phyloP scores from a whole-genome alignment of 1,139 yeast genomes.

The Ashbya aceris region DNA sequence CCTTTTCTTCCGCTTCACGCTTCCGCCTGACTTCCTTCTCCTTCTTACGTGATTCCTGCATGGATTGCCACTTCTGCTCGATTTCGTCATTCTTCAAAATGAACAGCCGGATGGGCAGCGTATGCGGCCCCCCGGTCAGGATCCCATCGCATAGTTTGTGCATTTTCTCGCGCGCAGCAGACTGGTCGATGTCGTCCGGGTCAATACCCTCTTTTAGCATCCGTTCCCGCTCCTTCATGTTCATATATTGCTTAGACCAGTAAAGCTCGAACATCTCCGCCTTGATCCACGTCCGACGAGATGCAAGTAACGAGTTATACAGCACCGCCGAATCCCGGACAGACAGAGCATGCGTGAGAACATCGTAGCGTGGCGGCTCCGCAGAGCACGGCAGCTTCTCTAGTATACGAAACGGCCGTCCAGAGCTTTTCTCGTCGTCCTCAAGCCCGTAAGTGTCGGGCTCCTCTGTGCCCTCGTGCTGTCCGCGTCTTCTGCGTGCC shows the following conservation, averaged over 20 bases:
- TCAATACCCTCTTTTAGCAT: constrained; percentile 28
- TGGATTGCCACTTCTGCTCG: constrained; percentile 32
- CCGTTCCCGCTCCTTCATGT: constrained; percentile 11
- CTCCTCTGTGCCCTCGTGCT: constrained; percentile 9
- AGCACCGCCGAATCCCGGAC: constrained; percentile 65
- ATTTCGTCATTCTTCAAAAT: constrained; percentile 66
- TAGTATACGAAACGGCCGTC: constrained; percentile 38
- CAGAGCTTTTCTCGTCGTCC: constrained; percentile 9
- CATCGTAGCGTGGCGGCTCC: constrained; percentile 48
- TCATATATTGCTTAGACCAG: constrained; percentile 49
- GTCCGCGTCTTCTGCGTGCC: constrained; percentile 7
- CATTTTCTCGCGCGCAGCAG: constrained; percentile 62
- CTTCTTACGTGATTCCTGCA: constrained; percentile 31
- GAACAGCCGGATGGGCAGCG: constrained; percentile 65
- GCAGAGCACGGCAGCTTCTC: constrained; percentile 65
- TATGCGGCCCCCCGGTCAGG: constrained; percentile 74
- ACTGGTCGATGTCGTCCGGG: constrained; percentile 36
- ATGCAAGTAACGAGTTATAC: constrained; percentile 62
- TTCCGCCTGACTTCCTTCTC: constrained; percentile 32
- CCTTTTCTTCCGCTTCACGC: constrained; percentile 31
- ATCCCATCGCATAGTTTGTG: constrained; percentile 74
- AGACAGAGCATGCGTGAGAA: constrained; percentile 56
- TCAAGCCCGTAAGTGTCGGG: constrained; percentile 11
- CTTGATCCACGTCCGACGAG: constrained; percentile 65
- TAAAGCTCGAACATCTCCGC: constrained; percentile 69